Conservation (phyloP, 2,329 filamentous ascomycete species). For the Hymenoscyphus linearis region DNA sequence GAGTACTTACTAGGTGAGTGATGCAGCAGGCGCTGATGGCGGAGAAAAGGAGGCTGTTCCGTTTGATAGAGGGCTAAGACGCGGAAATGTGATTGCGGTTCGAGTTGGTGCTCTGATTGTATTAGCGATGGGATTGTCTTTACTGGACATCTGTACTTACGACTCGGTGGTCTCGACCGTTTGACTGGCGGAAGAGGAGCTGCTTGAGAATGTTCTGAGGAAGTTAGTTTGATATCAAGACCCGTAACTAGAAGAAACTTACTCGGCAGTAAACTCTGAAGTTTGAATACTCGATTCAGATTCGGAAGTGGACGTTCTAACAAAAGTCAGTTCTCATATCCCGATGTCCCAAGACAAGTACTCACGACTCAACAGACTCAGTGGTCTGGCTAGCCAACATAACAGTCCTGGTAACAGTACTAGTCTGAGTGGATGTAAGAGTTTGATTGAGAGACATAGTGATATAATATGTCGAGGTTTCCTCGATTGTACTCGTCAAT, state of each 20-base stretch:
- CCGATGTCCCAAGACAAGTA: background rate
- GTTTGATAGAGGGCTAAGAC: background rate
- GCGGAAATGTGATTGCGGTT: background rate
- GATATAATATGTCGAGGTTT: background rate
- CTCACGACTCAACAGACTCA: background rate
- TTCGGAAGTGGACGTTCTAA: background rate
- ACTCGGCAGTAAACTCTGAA: background rate
- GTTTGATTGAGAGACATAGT: background rate
- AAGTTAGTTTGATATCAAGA: background rate
- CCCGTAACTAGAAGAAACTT: background rate
- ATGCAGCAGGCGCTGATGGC: background rate
- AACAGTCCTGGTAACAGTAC: background rate
- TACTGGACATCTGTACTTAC: background rate
- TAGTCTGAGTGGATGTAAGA: background rate
- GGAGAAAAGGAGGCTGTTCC: background rate
- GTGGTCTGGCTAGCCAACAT: background rate
- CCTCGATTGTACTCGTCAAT: background rate
- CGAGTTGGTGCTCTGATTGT: background rate
- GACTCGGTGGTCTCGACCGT: background rate
- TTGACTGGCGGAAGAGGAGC: background rate
- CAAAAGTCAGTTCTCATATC: background rate
- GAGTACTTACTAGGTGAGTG: background rate
- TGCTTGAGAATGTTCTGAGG: background rate
- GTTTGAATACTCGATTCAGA: background rate
- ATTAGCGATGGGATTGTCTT: background rate